A percentile compares a stretch with the other conserved stretches of the same genome.
These are phyloP conservation scores for Scheffersomyces titani DNA, from an alignment of 1,139 yeast species.

Conservation along the genomic window DNA sequence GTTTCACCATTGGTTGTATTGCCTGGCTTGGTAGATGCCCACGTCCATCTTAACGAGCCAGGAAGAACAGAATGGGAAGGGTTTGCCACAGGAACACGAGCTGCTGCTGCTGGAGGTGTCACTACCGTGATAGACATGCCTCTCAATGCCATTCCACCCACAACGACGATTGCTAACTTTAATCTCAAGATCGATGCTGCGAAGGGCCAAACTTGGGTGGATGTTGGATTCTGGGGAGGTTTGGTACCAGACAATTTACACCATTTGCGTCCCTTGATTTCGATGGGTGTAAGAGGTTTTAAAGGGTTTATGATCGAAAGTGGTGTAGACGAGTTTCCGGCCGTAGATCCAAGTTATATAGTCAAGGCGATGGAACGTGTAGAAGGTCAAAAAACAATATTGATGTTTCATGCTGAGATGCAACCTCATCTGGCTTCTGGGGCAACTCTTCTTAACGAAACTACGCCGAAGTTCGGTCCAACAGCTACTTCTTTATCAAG, in stretches of 20 bases:
- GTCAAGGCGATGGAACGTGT: constrained; percentile 64
- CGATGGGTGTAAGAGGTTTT: constrained; percentile 89
- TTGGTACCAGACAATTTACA: constrained; percentile 74
- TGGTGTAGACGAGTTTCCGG: constrained; percentile 94
- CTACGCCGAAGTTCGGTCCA: constrained; percentile 2
- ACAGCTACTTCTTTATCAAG: neutral
- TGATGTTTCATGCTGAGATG: constrained; percentile 95
- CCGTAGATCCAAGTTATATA: constrained; percentile 64
- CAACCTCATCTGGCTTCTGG: constrained; percentile 36
- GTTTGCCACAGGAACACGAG: constrained; percentile 86
- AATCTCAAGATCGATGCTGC: constrained; percentile 78
- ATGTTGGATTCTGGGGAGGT: constrained; percentile 97
- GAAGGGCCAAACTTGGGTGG: constrained; percentile 82
- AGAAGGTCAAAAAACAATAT: constrained; percentile 61
- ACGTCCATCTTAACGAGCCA: constrained; percentile 92
- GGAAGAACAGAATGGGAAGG: constrained; percentile 98
- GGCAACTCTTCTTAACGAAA: neutral
- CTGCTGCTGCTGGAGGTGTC: constrained; percentile 95
- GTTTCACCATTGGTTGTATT: constrained; percentile 68
- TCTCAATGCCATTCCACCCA: constrained; percentile 91
- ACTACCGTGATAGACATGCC: constrained; percentile 98
- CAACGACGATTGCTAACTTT: constrained; percentile 79
- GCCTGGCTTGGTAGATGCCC: constrained; percentile 93
- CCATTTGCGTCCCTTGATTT: constrained; percentile 70
- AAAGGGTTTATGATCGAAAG: constrained; percentile 89